Evolutionary conservation across 768 basidiomycete genomes (phyloP), one percentile per base, ranked within the genome.

Genomic region (Trametes cubensis): DNA sequence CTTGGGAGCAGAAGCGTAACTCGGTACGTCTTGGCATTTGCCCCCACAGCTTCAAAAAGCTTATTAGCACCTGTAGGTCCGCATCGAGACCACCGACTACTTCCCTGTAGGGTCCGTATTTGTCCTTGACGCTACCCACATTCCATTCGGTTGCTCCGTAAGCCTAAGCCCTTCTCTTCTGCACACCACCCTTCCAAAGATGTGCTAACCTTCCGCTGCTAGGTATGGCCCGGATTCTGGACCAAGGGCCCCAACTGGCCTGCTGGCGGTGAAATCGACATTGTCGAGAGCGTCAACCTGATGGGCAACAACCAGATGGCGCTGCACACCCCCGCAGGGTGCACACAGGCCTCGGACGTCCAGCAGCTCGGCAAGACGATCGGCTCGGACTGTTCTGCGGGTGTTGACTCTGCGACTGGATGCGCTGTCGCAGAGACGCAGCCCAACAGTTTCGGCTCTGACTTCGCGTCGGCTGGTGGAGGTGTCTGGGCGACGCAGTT

Each of bases 401-500:
- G 67, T n/a, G 60, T 58, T 10, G 63, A 69, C 61, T 65, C 67
- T 11, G 64, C 65, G 20, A 44, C 51, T 15, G 66, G 64, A 1
- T 67, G 66, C 34, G 59, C 52, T 18, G 53, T 67, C n/a, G 52
- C 58, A 54, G 77, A 78, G 60, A 72, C 67, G 38, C 72, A 71
- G 55, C 58, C 72, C 21, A 74, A 75, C 55, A 78, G 76, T 46
- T 81, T 72, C 55, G 79, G 79, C 13, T 64, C 67, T 4, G 75
- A 69, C 7, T 84, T 84, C 62, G 77, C 76, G 5, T 40, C 69
- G 1, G 78, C 74, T 1, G 83, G 84, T 14, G 86, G 86, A 18
- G 86, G 86, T 8, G 83, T 86, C 3, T 93, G 78, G 72, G 88
- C 88, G 1, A 79, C 85, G 6, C 88, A 89, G 67, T 85, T 89